Base-by-base conservation (phyloP, 2,329 filamentous ascomycete genomes). In the Penicillium sp. region DNA sequence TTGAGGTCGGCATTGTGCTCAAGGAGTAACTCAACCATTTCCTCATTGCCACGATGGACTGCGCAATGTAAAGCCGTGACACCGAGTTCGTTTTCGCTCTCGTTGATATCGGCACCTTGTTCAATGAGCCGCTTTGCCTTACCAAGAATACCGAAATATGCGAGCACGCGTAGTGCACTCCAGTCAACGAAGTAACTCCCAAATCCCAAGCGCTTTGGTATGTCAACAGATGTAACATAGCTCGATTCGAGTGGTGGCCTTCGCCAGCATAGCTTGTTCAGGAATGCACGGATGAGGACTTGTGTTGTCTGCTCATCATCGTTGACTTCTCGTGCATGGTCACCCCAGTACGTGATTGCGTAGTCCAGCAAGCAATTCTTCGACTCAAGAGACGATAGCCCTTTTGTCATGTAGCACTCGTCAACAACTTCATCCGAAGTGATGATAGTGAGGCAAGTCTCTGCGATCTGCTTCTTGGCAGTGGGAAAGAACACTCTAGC, bases 211-310 rank as follows among this genome's bases (percentile, higher is more conserved):
- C 67, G 51, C 1, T 54, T 52, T 0, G 70, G 70, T 3, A 71
- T 64, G 4, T 49, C 56, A 5, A 44, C 57, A 9, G 50, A 50
- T 9, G 55, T 57, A 1, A 44, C 41, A 13, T 27, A 41, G 16
- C 44, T 47, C 3, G 51, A 18, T 7, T 64, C 60, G 13, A 60
- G n/a, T 0, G 69, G 69, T 16, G 72, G 72, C 0, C 67, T 59
- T 55, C 71, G 63, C 72, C 72, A 74, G 2, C 55, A 56, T 6
- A 74, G 59, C 35, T 74, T 74, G 33, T 74, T 74, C 9, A 74
- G 59, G n/a, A 73, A 74, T 0, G 72, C 61, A n/a, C 59, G 60
- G 16, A 71, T 70, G 1, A 74, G 54, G 0, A 74, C 71, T 36
- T 73, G 70, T 3, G 60, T 69, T 0, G 71, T 70, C 27, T 66